Evolutionary conservation across 2,329 filamentous ascomycete species (phyloP).

Genomic region (Ceratocystis eucalypticola): DNA sequence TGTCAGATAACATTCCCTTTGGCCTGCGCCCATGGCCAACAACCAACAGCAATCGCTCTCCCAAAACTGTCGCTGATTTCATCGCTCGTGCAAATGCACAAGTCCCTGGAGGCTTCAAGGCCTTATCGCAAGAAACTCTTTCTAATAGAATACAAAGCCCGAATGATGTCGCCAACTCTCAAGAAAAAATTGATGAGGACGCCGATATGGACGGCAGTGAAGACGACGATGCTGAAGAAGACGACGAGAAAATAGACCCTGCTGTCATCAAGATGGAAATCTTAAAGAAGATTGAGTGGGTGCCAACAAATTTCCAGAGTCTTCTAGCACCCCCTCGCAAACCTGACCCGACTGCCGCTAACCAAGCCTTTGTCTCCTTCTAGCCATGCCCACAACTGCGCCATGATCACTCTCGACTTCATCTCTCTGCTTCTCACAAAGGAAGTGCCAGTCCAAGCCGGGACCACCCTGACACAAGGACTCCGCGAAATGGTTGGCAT

Average conservation of each 20-base stretch:
- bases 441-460: slow-evolving; percentile 56
- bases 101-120: slow-evolving; percentile 62
- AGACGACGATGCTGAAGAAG: slow-evolving; percentile 27
- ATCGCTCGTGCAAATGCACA: slow-evolving; percentile 67
- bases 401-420: slow-evolving; percentile 63
- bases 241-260: slow-evolving; percentile 32
- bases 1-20: slow-evolving; percentile 17
- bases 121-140: slow-evolving; percentile 62
- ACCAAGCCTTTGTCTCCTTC: slow-evolving; percentile 18
- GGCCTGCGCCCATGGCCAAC: slow-evolving; percentile 21
- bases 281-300: slow-evolving; percentile 44
- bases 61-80: slow-evolving; percentile 54
- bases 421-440: slow-evolving; percentile 75
- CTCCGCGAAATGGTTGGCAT: slow-evolving; percentile 59
- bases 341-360: background rate
- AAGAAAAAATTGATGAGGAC: slow-evolving; percentile 32
- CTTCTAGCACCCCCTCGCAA: too few relatives aligned
- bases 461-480: slow-evolving; percentile 53
- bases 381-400: slow-evolving; percentile 42
- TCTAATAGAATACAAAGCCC: slow-evolving; percentile 38
- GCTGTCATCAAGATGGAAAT: slow-evolving; percentile 43
- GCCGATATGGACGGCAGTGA: slow-evolving; percentile 31
- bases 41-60: slow-evolving; percentile 42
- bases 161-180: background rate
- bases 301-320: too few relatives aligned